These are phyloP conservation scores for Berberis vulgaris DNA, from an alignment of 164 flowering plant species.

Conservation along the genomic window DNA sequence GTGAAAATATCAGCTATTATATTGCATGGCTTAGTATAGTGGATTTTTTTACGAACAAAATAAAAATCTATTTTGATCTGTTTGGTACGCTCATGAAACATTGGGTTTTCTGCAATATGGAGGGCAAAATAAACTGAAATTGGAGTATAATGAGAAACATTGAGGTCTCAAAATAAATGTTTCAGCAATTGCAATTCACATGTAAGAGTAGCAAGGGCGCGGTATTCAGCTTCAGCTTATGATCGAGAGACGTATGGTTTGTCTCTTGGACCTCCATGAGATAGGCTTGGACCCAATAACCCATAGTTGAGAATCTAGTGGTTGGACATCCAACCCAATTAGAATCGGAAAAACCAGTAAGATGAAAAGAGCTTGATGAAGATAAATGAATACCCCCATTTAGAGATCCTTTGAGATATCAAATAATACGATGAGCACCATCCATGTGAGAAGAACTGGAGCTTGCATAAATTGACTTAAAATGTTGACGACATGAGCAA, in stretches of 20 bases:
- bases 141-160: neutral
- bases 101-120: neutral
- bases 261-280: neutral
- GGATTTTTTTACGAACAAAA: too few relatives aligned
- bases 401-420: neutral
- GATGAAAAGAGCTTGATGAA: neutral
- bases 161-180: neutral
- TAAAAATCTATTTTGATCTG: neutral
- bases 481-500: neutral
- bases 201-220: neutral
- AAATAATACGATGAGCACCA: neutral
- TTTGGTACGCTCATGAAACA: conserved; percentile 1
- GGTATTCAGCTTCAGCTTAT: neutral
- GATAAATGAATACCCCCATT: neutral
- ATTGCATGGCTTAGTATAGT: too few relatives aligned
- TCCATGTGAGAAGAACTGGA: neutral
- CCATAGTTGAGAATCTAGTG: neutral
- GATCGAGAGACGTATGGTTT: neutral
- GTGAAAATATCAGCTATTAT: too few relatives aligned
- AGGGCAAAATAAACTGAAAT: neutral
- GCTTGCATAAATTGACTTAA: neutral
- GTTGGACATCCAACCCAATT: neutral
- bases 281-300: neutral
- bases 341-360: neutral
- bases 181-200: neutral